Percentiles rank a stretch among this genome's conserved stretches.
Evolutionary conservation across 148 eudicot species (phyloP).

Genomic region (Nyssa sinensis): DNA sequence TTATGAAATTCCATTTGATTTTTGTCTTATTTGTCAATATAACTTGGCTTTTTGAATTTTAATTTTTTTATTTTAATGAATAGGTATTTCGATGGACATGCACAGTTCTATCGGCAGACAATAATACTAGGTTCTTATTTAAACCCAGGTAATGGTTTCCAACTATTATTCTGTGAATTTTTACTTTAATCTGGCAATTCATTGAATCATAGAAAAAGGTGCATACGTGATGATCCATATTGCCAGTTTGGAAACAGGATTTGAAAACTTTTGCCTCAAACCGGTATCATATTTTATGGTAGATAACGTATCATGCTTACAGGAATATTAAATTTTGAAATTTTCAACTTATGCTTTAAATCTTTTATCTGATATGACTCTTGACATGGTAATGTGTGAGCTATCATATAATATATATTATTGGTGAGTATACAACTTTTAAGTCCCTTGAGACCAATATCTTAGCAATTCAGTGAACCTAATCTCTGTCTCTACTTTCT

Average conservation of each 20-base stretch:
- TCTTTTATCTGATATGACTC: background rate
- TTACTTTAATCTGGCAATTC: background rate
- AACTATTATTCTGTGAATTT: background rate
- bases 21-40: background rate
- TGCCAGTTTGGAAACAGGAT: background rate
- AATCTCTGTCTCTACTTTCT: slow-evolving; percentile 15
- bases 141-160: slow-evolving; percentile 64
- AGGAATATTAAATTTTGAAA: background rate
- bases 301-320: background rate
- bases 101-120: slow-evolving; percentile 85
- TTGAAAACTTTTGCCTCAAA: too few relatives aligned
- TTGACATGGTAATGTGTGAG: background rate
- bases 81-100: slow-evolving; percentile 84
- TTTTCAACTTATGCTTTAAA: background rate
- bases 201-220: background rate
- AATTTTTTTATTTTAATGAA: background rate
- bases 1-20: background rate
- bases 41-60: slow-evolving; percentile 3
- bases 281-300: too few relatives aligned
- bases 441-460: background rate
- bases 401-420: background rate
- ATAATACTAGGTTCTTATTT: slow-evolving; percentile 70
- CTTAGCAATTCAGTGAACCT: background rate
- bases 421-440: background rate
- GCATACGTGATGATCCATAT: background rate